Base-by-base conservation (phyloP, 805 yeast species). In the Saccharomycopsis capsularis region DNA sequence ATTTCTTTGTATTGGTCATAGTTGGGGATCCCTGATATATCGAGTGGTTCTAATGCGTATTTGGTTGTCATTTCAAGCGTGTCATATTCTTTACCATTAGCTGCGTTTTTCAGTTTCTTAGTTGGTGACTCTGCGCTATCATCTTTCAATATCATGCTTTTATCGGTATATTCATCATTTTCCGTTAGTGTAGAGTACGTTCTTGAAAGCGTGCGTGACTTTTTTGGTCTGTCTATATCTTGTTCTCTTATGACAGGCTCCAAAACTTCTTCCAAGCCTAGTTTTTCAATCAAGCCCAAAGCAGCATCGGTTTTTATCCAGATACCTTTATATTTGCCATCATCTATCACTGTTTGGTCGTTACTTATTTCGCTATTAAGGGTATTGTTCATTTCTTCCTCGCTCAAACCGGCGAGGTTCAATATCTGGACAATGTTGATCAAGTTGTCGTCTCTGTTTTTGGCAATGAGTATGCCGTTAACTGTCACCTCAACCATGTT, bases 1-100 rank as follows among this genome's bases (percentile, higher is more conserved):
- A 73, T 60, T 40, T 67, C 74, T 40, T 66, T 67, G 5, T 75
- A 65, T 22, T 62, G 63, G 34, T 70, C 73, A 51, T 59, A 64
- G 36, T 64, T 65, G n/a, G 64, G 55, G 15, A 58, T 52, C 9
- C 48, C 54, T 1, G 57, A 53, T 2, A 57, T 53, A 3, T 60
- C 53, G 18, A 76, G 48, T 2, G 84, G 82, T 29, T 27, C 44
- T 7, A 32, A 21, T 6, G 50, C 36, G 30, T 24, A 24, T 21
- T 32, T 34, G n/a, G 43, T 48, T 37, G 23, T 41, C 34, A 30
- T 32, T 51, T 75, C 75, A 6, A 66, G 63, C 16, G 56, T 46
- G 37, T 59, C 58, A 51, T 51, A 24, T 52, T 50, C 13, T 55
- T 18, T 35, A 3, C 32, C 32, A 22, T 45, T 47, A 24, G 34